phyloP scores from a whole-genome alignment of 2,329 filamentous ascomycete species.

The Penicillium sclerotiorum region DNA sequence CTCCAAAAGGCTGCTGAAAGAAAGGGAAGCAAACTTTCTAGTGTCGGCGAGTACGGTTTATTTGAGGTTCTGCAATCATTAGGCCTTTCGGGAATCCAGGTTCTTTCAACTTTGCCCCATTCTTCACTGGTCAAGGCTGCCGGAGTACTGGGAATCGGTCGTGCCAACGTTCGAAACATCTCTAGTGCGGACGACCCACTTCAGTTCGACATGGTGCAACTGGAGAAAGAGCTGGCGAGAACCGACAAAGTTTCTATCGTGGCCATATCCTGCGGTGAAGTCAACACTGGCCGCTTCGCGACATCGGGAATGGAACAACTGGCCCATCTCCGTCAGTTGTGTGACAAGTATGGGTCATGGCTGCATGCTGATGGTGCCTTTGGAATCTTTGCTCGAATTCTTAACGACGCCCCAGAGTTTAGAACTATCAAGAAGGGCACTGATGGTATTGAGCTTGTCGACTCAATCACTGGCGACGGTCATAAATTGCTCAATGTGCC shows the following conservation, averaged over 20 bases:
- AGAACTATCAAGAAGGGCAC: conserved; percentile 51
- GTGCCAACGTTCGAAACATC: conserved; percentile 67
- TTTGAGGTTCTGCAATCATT: conserved; percentile 66
- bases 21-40: conserved; percentile 33
- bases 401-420: conserved; percentile 63
- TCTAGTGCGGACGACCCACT: conserved; percentile 57
- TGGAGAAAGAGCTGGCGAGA: conserved; percentile 63
- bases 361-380: conserved; percentile 91
- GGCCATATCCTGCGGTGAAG: conserved; percentile 80
- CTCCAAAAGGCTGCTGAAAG: conserved; percentile 47
- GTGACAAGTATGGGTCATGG: conserved; percentile 76
- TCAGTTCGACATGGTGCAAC: conserved; percentile 66
- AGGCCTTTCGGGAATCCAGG: conserved; percentile 68
- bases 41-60: conserved; percentile 71
- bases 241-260: conserved; percentile 70
- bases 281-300: conserved; percentile 85
- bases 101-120: conserved; percentile 80
- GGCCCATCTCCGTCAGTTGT: conserved; percentile 65
- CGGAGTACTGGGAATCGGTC: conserved; percentile 76
- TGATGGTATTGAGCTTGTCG: conserved; percentile 74
- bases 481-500: conserved; percentile 96
- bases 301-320: conserved; percentile 62
- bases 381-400: conserved; percentile 73
- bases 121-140: conserved; percentile 84
- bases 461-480: conserved; percentile 83